phyloP scores from a whole-genome alignment of 169 alveolate genomes.

The Eimeria zaria region DNA sequence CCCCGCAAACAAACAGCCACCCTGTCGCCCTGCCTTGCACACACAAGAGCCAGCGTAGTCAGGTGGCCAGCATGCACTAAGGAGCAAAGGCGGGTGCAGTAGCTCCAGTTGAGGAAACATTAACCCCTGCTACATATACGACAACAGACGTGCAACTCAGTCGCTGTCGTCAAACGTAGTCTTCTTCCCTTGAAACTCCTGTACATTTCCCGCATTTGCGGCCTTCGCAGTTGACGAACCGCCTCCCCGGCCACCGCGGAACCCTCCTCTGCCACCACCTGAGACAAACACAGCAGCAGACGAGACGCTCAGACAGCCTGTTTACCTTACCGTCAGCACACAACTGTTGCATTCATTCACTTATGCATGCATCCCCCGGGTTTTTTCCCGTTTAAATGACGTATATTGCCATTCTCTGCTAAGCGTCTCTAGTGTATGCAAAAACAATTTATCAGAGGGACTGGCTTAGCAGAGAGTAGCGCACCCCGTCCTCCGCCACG shows the following conservation, averaged over 20 bases:
- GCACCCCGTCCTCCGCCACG: conserved; percentile 89
- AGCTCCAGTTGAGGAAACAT: not conserved
- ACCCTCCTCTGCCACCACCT: conserved; percentile 84
- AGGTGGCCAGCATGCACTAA: not conserved
- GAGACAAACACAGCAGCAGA: not conserved
- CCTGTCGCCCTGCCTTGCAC: not conserved
- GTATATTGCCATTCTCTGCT: not conserved
- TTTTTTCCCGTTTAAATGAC: not conserved
- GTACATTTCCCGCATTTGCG: conserved; percentile 83
- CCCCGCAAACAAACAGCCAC: not conserved
- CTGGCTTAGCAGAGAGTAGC: not conserved
- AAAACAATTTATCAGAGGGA: not conserved
- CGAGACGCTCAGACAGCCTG: not conserved
- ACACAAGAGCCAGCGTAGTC: not conserved
- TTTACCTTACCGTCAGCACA: not conserved
- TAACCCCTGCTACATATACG: not conserved
- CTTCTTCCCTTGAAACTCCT: conserved; percentile 84
- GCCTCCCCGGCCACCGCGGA: conserved; percentile 88
- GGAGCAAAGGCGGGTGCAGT: not conserved
- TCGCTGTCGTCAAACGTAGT: conserved; percentile 85
- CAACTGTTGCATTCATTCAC: not conserved
- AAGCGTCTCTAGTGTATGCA: not conserved
- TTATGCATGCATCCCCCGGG: not conserved
- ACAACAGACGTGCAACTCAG: not conserved
- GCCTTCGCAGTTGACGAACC: conserved; percentile 82